Evolutionary conservation across 139 green algal species (phyloP).

Genomic region (Pseudopediastrum boryanum): DNA sequence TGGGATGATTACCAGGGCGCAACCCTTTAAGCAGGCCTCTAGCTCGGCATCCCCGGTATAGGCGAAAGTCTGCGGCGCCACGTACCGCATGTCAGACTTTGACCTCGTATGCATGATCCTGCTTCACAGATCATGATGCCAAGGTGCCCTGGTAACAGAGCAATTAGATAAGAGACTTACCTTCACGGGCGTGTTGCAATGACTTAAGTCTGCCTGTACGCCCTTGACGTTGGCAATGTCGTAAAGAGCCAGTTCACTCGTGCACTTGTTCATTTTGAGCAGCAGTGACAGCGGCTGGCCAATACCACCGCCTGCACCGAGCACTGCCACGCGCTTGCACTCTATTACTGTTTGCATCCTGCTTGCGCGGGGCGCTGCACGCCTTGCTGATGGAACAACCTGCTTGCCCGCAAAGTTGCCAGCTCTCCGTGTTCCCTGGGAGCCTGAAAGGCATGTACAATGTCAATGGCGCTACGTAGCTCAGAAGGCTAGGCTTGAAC

Average conservation of each 20-base stretch:
- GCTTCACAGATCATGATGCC: too few relatives aligned
- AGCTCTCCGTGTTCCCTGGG: neutral
- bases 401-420: neutral
- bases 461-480: too few relatives aligned
- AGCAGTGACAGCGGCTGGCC: conserved; percentile 87
- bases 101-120: too few relatives aligned
- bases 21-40: conserved; percentile 55
- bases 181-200: conserved; percentile 90
- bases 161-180: conserved; percentile 49
- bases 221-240: conserved; percentile 93
- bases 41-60: conserved; percentile 83
- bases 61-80: conserved; percentile 62
- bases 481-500: too few relatives aligned
- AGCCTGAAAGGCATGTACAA: too few relatives aligned
- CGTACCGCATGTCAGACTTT: too few relatives aligned
- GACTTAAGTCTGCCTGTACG: conserved; percentile 92
- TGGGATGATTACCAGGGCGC: conserved; percentile 93
- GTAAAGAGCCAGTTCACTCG: conserved; percentile 94
- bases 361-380: conserved; percentile 7
- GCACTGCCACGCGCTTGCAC: conserved; percentile 67
- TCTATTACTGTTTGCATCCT: conserved; percentile 28
- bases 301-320: conserved; percentile 87
- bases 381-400: neutral
- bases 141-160: too few relatives aligned
- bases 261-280: conserved; percentile 88